Base-by-base conservation (phyloP, 2,329 filamentous ascomycete genomes). In the Elsinoe ampelina region DNA sequence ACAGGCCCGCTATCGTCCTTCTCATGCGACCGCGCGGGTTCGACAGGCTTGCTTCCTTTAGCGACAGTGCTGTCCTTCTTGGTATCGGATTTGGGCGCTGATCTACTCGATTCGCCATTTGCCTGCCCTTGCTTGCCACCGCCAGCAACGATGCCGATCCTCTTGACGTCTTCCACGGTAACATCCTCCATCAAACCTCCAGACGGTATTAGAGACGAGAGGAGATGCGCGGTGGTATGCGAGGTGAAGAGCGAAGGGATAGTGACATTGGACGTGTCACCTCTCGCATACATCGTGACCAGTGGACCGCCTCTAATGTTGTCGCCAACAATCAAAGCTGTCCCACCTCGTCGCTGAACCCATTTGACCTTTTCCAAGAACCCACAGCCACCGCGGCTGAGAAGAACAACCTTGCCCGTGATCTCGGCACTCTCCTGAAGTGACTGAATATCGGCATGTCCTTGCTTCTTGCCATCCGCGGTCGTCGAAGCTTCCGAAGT, bases 341-440 rank as follows among this genome's bases (percentile, higher is more conserved):
- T 80, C 17, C 87, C 93, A 20, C 93, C 93, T 66, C 93, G 82
- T 60, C 90, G 81, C 70, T 98, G 93, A 11, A 87, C 89, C 93
- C 93, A 98, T 75, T 95, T 92, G 61, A 93, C 89, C 72, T 98
- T 98, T 68, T 97, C 92, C 59, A 96, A 73, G 69, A 98, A 98
- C 4, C 93, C 93, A 70, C 93, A 98, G 6, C 92, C 93, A 58
- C 93, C 93, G 57, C 93, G 84, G 70, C 89, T 95, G 57, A 98
- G 77, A 54, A 98, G 76, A 1, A 95, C 93, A 48, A 98, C 83
- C 72, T 95, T 97, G 62, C 93, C 93, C 32, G 85, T 80, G 61
- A 98, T 97, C 69, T 97, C 92, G 19, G 92, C 90, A 55, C 84
- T 84, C 72, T 96, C 89, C 71, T 96, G 90, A 59, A 95, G 77